Conservation (phyloP, 2,329 filamentous ascomycete species). For the Cytospora leucostoma region DNA sequence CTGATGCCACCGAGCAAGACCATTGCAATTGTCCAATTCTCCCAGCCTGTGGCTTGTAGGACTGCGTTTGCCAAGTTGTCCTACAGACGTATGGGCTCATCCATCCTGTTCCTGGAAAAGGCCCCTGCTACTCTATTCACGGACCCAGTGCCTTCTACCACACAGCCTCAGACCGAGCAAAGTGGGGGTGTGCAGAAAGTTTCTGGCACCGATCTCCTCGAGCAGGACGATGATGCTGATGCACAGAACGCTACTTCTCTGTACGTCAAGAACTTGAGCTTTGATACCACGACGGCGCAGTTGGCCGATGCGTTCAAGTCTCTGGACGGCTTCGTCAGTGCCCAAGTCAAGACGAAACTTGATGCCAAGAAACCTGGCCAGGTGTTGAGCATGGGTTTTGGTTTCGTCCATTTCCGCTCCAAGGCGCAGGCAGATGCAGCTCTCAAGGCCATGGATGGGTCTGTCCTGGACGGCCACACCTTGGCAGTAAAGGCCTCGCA, state of each 20-base stretch:
- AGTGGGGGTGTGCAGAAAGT: conserved; percentile 58
- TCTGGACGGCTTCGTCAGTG: conserved; percentile 85
- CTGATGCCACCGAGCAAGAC: conserved; percentile 92
- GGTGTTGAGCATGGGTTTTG: conserved; percentile 94
- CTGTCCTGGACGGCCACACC: conserved; percentile 83
- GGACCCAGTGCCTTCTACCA: conserved; percentile 34
- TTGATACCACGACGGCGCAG: conserved; percentile 76
- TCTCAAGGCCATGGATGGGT: conserved; percentile 81
- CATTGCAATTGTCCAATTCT: conserved; percentile 90
- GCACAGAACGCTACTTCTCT: conserved; percentile 73
- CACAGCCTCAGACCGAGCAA: conserved; percentile 38
- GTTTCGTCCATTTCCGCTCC: conserved; percentile 85
- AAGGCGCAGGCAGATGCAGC: conserved; percentile 79
- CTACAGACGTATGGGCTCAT: conserved; percentile 89
- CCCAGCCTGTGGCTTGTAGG: conserved; percentile 75
- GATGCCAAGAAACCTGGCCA: conserved; percentile 90
- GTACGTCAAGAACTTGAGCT: conserved; percentile 93
- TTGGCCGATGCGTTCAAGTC: conserved; percentile 77
- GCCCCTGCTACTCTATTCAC: conserved; percentile 81
- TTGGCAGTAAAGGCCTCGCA: conserved; percentile 85
- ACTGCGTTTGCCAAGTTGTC: conserved; percentile 82
- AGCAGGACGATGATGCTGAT: conserved; percentile 54
- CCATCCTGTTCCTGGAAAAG: conserved; percentile 89
- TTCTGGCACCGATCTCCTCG: conserved; percentile 69
- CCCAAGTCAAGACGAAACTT: conserved; percentile 87